A percentile compares a stretch with the other conserved stretches of the same genome.
phyloP scores from a whole-genome alignment of 106 monocot species.

The Triglochin maritima region DNA sequence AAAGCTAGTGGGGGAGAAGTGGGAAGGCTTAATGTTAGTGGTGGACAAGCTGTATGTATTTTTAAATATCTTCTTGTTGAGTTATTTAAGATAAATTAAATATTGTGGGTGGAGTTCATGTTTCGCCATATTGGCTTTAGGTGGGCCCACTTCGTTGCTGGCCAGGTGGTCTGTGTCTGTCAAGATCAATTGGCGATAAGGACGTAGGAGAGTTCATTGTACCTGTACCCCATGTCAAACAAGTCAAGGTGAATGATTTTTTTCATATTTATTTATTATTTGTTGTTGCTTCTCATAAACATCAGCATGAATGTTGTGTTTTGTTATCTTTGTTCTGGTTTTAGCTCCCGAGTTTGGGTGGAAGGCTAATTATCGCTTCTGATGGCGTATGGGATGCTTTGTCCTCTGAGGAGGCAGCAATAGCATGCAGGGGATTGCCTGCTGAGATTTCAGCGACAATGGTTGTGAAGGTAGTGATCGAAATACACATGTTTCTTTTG shows the following conservation, averaged over 20 bases:
- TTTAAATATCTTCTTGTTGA: background rate
- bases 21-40: conserved; percentile 73
- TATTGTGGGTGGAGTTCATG: background rate
- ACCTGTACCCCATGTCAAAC: conserved; percentile 96
- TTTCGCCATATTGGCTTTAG: conserved; percentile 18
- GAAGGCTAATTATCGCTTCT: conserved; percentile 85
- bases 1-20: conserved; percentile 97
- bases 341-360: conserved; percentile 78
- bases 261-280: background rate
- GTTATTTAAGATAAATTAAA: background rate
- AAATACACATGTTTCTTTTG: background rate
- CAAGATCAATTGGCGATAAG: conserved; percentile 92
- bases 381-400: conserved; percentile 98
- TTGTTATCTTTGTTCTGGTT: conserved; percentile 5
- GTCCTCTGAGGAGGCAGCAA: conserved; percentile 69
- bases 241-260: conserved; percentile 65
- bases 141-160: conserved; percentile 92
- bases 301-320: background rate
- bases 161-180: conserved; percentile 96
- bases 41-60: conserved; percentile 61
- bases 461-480: conserved; percentile 72
- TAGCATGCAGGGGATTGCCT: conserved; percentile 72
- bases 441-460: conserved; percentile 84
- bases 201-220: conserved; percentile 98
- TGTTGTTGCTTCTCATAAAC: background rate